Conservation (phyloP, 257 asterid species). For the Ilex aquifolium region DNA sequence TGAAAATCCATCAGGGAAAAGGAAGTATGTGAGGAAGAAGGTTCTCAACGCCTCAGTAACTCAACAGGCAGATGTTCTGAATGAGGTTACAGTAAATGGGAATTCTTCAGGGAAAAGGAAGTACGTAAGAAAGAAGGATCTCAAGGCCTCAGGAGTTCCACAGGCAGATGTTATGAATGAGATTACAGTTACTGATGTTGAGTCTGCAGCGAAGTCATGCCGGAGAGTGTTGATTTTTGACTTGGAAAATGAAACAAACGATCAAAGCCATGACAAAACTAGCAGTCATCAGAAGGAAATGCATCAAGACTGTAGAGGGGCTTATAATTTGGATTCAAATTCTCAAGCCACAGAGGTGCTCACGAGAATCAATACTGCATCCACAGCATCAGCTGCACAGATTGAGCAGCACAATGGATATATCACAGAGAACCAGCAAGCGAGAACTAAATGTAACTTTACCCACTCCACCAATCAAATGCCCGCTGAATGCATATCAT, state of each 20-base stretch:
- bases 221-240: constrained; percentile 58
- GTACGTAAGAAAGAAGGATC: not conserved
- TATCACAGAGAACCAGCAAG: constrained; percentile 22
- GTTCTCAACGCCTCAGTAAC: constrained; percentile 27
- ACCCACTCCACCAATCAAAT: constrained; percentile 13
- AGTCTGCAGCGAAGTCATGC: constrained; percentile 44
- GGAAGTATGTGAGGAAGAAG: constrained; percentile 51
- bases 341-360: constrained; percentile 29
- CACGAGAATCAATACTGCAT: constrained; percentile 19
- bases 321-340: constrained; percentile 13
- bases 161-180: not conserved
- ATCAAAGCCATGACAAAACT: constrained; percentile 24
- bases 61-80: constrained; percentile 23
- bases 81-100: constrained; percentile 13
- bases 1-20: constrained; percentile 43
- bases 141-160: not conserved
- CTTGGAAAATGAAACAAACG: constrained; percentile 26
- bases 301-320: constrained; percentile 20
- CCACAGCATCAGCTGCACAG: constrained; percentile 21
- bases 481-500: constrained; percentile 22
- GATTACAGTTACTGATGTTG: constrained; percentile 15
- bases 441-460: constrained; percentile 11
- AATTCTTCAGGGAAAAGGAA: not conserved
- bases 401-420: constrained; percentile 18
- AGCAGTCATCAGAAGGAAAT: constrained; percentile 21